Percentiles rank a stretch among this genome's conserved stretches.
phyloP scores from a whole-genome alignment of 2,329 filamentous ascomycete species.

The Alternaria infectoria region DNA sequence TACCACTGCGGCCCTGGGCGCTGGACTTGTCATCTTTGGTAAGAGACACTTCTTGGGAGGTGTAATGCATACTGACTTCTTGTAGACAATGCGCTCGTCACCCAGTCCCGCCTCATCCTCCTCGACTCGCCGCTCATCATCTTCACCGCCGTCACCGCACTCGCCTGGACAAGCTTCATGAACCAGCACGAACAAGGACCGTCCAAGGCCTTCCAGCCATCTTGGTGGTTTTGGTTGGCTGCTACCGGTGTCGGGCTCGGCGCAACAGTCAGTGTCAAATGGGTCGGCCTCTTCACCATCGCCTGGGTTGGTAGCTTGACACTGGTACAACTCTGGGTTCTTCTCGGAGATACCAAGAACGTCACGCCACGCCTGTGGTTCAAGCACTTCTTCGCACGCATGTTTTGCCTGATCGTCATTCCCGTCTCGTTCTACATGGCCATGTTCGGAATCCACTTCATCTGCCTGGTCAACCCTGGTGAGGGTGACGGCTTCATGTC shows the following conservation, averaged over 20 bases:
- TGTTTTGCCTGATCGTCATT: slow-evolving; percentile 90
- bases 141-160: slow-evolving; percentile 88
- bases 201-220: slow-evolving; percentile 80
- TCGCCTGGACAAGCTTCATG: slow-evolving; percentile 90
- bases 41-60: slow-evolving; percentile 27
- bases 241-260: slow-evolving; percentile 87
- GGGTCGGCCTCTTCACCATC: slow-evolving; percentile 98
- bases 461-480: slow-evolving; percentile 90
- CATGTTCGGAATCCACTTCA: slow-evolving; percentile 97
- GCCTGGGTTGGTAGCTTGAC: slow-evolving; percentile 96
- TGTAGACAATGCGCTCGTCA: slow-evolving; percentile 90
- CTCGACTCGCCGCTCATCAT: slow-evolving; percentile 94
- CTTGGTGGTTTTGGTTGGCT: slow-evolving; percentile 98
- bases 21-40: slow-evolving; percentile 91
- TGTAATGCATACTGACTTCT: slow-evolving; percentile 22
- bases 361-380: slow-evolving; percentile 85
- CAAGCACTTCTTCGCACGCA: slow-evolving; percentile 91
- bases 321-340: slow-evolving; percentile 88
- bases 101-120: slow-evolving; percentile 92
- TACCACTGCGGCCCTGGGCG: slow-evolving; percentile 80
- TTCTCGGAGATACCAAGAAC: slow-evolving; percentile 86
- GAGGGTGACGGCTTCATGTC: slow-evolving; percentile 99
- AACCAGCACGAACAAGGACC: slow-evolving; percentile 97
- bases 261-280: slow-evolving; percentile 94
- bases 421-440: slow-evolving; percentile 89